phyloP scores from a whole-genome alignment of 192 early-diverging fungal genomes.

The Coemansia sp. region DNA sequence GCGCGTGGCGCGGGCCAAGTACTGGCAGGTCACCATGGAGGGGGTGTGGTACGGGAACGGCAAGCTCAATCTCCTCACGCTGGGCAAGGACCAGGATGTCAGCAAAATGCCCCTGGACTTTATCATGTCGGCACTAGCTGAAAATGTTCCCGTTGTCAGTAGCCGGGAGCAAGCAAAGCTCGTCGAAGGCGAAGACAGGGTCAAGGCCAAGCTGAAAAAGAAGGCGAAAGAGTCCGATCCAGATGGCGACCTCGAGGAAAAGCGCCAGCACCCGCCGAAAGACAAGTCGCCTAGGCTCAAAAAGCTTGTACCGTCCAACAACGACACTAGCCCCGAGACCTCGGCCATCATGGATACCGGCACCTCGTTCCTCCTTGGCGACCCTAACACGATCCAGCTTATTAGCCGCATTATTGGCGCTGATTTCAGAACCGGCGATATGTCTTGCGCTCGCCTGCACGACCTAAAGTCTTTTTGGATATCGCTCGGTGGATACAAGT shows the following conservation, averaged over 20 bases:
- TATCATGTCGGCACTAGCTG: slow-evolving; percentile 16
- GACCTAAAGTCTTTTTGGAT: slow-evolving; percentile 50
- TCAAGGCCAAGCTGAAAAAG: slow-evolving; percentile 14
- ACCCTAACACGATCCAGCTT: slow-evolving; percentile 43
- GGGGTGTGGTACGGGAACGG: slow-evolving; percentile 49
- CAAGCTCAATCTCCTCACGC: slow-evolving; percentile 46
- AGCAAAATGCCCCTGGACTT: slow-evolving; percentile 36
- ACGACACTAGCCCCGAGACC: slow-evolving; percentile 28
- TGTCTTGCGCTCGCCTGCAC: slow-evolving; percentile 40
- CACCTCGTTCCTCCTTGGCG: slow-evolving; percentile 50
- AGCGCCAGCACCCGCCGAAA: slow-evolving; percentile 23
- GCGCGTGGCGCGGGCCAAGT: slow-evolving; percentile 55
- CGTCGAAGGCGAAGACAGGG: slow-evolving; percentile 18
- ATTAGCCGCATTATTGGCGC: slow-evolving; percentile 55
- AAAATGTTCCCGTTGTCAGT: slow-evolving; percentile 8
- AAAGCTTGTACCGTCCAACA: slow-evolving; percentile 28
- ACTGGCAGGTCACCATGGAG: slow-evolving; percentile 60
- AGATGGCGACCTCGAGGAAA: slow-evolving; percentile 27
- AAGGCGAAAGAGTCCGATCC: slow-evolving; percentile 30
- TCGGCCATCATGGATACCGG: slow-evolving; percentile 53
- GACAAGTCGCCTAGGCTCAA: slow-evolving; percentile 47
- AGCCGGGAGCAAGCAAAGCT: slow-evolving; percentile 5
- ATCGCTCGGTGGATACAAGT: slow-evolving; percentile 45
- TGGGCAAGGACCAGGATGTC: slow-evolving; percentile 43
- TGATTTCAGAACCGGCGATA: slow-evolving; percentile 47